These are phyloP conservation scores for Sporothrix sp. DNA, from an alignment of 2,329 filamentous ascomycete genomes.

Conservation along the genomic window DNA sequence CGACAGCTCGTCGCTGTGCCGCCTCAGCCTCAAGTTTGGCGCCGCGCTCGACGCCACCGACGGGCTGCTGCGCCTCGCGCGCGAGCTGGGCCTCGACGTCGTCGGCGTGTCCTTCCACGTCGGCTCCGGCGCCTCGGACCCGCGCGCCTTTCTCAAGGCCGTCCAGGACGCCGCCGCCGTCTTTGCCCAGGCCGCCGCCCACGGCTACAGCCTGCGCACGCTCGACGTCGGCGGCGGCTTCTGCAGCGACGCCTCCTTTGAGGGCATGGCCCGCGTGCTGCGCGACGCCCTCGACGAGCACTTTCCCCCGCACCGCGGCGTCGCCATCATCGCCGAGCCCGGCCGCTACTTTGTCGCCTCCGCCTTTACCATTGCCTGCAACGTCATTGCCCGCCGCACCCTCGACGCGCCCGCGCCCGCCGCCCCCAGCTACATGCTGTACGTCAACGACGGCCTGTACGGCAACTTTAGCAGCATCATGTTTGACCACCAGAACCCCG, in stretches of 20 bases:
- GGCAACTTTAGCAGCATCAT: conserved; percentile 99
- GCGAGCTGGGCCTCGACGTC: conserved; percentile 75
- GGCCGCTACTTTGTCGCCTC: conserved; percentile 91
- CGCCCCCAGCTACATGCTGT: conserved; percentile 82
- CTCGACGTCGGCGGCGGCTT: conserved; percentile 95
- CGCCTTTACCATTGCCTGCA: conserved; percentile 90
- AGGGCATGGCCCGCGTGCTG: conserved; percentile 76
- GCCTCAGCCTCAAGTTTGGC: conserved; percentile 94
- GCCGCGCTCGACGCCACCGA: conserved; percentile 76
- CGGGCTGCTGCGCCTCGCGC: conserved; percentile 68
- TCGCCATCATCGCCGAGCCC: conserved; percentile 90
- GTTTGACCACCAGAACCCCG: conserved; percentile 92
- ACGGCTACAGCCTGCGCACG: conserved; percentile 75
- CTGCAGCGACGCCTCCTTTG: conserved; percentile 71
- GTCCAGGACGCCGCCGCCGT: conserved; percentile 81
- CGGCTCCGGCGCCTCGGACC: conserved; percentile 89
- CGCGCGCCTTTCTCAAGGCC: conserved; percentile 81
- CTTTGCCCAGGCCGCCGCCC: conserved; percentile 69
- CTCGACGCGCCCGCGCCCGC: conserved; percentile 59
- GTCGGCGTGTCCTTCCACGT: conserved; percentile 97
- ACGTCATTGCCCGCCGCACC: conserved; percentile 89
- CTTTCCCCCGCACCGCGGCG: conserved; percentile 61
- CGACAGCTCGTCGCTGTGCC: conserved; percentile 88
- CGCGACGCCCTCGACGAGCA: conserved; percentile 73
- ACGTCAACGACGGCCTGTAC: conserved; percentile 95